Evolutionary conservation across 2,329 filamentous ascomycete genomes (phyloP), one percentile per base, ranked within the genome.

Genomic region (Fusarium pilosicola): DNA sequence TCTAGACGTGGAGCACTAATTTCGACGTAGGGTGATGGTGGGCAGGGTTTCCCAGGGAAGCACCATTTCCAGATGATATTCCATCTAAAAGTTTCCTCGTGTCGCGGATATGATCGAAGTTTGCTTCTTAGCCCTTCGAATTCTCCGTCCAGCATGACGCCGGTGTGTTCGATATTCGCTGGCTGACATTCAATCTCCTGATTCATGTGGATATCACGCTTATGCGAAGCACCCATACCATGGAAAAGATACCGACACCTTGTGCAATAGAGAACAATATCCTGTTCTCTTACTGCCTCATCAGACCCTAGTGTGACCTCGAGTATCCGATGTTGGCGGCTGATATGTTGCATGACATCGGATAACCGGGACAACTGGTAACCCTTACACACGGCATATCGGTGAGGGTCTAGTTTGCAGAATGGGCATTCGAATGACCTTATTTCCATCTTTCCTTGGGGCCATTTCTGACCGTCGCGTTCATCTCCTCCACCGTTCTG

Each of bases 391-490:
- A 30, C 26, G 0, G 5, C 10, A 49, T 49, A 49, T 13, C 28
- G 20, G 46, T 12, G 46, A 3, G 46, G 46, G 5, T 32, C 10
- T 5, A 5, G 15, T n/a, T 49, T 49, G 28, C 10, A 18, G 2
- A 49, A 49, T 2, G 28, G 46, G 3, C 46, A 49, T 7, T 24
- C 48, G 22, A 51, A 51, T 2, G 28, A 2, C 3, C 0, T 0
- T 18, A 18, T 7, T n/a, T 5, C 7, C 5, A 2, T 3, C 11
- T 9, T n/a, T 9, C 2, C 15, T 13, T 3, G 10, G 7, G 46
- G 46, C 1, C 6, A 49, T 18, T 5, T 49, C 7, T 5, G 28
- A 3, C 46, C 28, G 7, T 49, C 42, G 18, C n/a, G n/a, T 18
- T 13, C 18, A 22, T 30, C 14, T 2, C 7, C 45, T 12, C 7